These are phyloP conservation scores for Phytophthora kernoviae DNA, from an alignment of 352 stramenopile species.

Conservation along the genomic window DNA sequence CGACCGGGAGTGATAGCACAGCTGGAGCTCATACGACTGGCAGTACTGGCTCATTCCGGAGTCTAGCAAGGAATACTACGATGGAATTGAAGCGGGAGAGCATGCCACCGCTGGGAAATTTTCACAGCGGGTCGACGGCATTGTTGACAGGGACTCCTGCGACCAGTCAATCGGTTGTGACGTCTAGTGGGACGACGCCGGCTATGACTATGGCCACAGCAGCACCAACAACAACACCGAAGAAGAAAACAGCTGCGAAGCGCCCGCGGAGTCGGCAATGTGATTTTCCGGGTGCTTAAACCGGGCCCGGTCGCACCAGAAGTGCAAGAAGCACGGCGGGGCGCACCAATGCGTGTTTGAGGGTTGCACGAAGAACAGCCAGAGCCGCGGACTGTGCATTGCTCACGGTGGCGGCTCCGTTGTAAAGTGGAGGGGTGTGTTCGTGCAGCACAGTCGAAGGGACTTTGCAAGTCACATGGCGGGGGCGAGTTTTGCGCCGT, in stretches of 20 bases:
- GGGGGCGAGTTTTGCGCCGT: slow-evolving; percentile 84
- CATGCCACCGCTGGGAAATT: slow-evolving; percentile 21
- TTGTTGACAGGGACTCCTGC: slow-evolving; percentile 4
- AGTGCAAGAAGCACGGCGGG: slow-evolving; percentile 91
- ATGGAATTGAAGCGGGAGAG: slow-evolving; percentile 47
- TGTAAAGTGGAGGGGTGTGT: slow-evolving; percentile 83
- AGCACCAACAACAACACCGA: slow-evolving; percentile 9
- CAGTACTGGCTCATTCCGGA: slow-evolving; percentile 32
- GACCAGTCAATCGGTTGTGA: slow-evolving; percentile 1
- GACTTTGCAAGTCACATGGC: slow-evolving; percentile 86
- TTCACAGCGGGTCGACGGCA: slow-evolving; percentile 22
- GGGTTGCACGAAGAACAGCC: slow-evolving; percentile 88
- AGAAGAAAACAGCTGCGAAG: slow-evolving; percentile 27
- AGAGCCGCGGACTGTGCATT: slow-evolving; percentile 86
- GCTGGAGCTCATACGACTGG: slow-evolving; percentile 13
- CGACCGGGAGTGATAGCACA: slow-evolving; percentile 4
- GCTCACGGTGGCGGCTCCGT: slow-evolving; percentile 81
- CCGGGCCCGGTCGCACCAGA: slow-evolving; percentile 82
- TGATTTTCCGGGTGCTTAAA: slow-evolving; percentile 79
- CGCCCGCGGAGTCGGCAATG: slow-evolving; percentile 64
- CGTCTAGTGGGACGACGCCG: slow-evolving; percentile 3
- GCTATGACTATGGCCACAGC: slow-evolving; percentile 10
- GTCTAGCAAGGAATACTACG: slow-evolving; percentile 35
- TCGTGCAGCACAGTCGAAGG: slow-evolving; percentile 84
- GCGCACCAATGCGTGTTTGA: slow-evolving; percentile 85